Evolutionary conservation across 2,329 filamentous ascomycete genomes (phyloP), one percentile per base, ranked within the genome.

Genomic region (Diaporthe nobilis): DNA sequence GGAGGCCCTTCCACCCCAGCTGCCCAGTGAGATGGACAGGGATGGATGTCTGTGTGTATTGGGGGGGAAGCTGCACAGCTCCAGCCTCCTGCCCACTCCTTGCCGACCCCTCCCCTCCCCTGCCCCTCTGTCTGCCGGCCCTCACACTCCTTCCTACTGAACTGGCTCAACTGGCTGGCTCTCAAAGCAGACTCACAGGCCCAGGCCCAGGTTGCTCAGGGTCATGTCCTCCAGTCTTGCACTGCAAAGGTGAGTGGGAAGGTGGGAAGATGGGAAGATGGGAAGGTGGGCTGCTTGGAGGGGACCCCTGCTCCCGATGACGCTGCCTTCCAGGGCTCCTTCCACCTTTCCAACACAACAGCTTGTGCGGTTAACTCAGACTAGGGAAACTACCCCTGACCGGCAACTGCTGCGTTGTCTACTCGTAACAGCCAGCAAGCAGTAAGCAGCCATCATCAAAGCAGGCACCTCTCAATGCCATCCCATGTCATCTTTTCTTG

Each of bases 251-350:
- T 20, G 22, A 22, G 17, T 20, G 22, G 34, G 17, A 37, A 37
- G 31, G 9, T 60, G 31, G 31, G 28, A 31, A 31, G 28, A 2
- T 28, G 31, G 8, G 20, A n/a, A 28, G 60, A 1, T 44, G 60
- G 39, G 39, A 20, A 47, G 39, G 39, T 65, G 60, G 60, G 25
- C 60, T 44, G 39, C 17, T 1, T 68, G 63, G 61, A 68, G 65
- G 34, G 65, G 49, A 42, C 31, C 65, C 65, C 49, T 70, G 65
- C 20, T 28, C 12, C 34, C 7, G 65, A 70, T 70, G 65, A 70
- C 65, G 65, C 47, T 70, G 31, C 44, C 22, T 28, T 49, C 47
- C 63, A 68, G 44, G 63, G 65, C 49, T 39, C 65, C 65, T 70
- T 42, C 65, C 44, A 42, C 42, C 28, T 44, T 49, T 51, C 60